Evolutionary conservation across 2,329 filamentous ascomycete genomes (phyloP).

Genomic region (Colletotrichum costaricense): DNA sequence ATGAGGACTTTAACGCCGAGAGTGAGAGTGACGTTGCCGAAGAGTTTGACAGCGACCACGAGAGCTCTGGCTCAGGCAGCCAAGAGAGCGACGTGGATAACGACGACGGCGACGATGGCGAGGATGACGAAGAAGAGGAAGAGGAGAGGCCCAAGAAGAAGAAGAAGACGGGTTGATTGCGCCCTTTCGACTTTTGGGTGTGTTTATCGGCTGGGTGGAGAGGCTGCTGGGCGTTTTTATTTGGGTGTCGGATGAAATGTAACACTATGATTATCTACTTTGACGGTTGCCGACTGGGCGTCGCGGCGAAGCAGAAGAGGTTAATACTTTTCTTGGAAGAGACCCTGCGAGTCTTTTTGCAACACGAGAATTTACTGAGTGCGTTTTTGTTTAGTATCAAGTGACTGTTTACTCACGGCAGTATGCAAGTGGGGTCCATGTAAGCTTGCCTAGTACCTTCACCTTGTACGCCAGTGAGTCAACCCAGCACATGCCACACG

Average conservation of each 20-base stretch:
- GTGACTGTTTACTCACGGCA: not conserved
- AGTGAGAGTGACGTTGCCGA: slow-evolving; percentile 96
- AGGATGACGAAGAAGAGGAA: slow-evolving; percentile 61
- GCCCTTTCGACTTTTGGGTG: not conserved
- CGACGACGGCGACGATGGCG: slow-evolving; percentile 58
- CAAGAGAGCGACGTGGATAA: slow-evolving; percentile 71
- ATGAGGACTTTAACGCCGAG: slow-evolving; percentile 95
- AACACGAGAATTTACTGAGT: not conserved
- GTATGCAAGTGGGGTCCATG: not conserved
- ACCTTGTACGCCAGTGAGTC: not conserved
- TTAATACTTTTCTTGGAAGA: slow-evolving; percentile 20
- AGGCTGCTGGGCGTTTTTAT: slow-evolving; percentile 19
- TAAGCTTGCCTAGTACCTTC: not conserved
- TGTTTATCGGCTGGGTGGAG: not conserved
- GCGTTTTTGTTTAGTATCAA: not conserved
- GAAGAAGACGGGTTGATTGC: slow-evolving; percentile 48
- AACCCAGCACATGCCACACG: not conserved
- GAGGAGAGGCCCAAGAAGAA: slow-evolving; percentile 64
- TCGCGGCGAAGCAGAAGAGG: slow-evolving; percentile 13
- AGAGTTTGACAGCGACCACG: slow-evolving; percentile 92
- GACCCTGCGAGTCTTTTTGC: not conserved
- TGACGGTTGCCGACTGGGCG: slow-evolving; percentile 2
- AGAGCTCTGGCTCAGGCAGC: slow-evolving; percentile 78
- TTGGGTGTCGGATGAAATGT: slow-evolving; percentile 15
- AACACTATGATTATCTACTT: slow-evolving; percentile 19